Evolutionary conservation across 495 filamentous ascomycete genomes (phyloP).

Genomic region (Acidomyces sp.): DNA sequence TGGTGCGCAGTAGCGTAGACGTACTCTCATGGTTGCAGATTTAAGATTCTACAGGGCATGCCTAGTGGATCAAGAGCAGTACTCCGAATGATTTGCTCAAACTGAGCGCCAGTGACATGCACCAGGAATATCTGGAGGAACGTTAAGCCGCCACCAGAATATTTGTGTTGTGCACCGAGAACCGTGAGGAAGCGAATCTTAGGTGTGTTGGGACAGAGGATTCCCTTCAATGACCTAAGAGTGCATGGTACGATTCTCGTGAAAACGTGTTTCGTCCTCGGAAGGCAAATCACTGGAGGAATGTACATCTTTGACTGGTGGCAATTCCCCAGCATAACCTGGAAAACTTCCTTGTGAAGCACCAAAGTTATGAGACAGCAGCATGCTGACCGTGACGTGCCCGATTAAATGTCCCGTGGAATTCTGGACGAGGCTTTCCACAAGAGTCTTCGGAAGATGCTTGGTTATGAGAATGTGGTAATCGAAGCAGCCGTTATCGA

Average conservation of each 20-base stretch:
- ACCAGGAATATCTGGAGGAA: slow-evolving; percentile 24
- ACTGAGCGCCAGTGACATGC: slow-evolving; percentile 7
- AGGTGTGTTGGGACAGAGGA: slow-evolving; percentile 17
- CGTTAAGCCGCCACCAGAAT: slow-evolving; percentile 23
- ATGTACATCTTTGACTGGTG: slow-evolving; percentile 6
- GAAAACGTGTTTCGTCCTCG: no score
- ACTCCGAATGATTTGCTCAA: slow-evolving; percentile 16
- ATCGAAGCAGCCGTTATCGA: slow-evolving; percentile 9
- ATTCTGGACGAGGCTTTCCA: slow-evolving; percentile 4
- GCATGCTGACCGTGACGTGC: slow-evolving; percentile 20
- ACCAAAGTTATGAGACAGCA: slow-evolving; percentile 23
- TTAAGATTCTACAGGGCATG: slow-evolving; percentile 18
- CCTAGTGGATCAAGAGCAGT: slow-evolving; percentile 20
- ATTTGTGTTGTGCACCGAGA: slow-evolving; percentile 17
- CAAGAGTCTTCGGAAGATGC: slow-evolving; percentile 4
- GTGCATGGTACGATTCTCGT: no score
- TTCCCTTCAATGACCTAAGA: slow-evolving; percentile 19
- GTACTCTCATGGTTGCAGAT: slow-evolving; percentile 5
- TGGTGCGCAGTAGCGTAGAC: slow-evolving; percentile 19
- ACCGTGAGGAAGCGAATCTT: slow-evolving; percentile 14
- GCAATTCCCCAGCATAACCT: slow-evolving; percentile 16
- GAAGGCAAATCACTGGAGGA: no score
- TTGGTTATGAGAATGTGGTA: slow-evolving; percentile 6
- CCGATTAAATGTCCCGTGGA: slow-evolving; percentile 6
- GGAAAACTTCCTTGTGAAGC: slow-evolving; percentile 16